These are phyloP conservation scores for Voacanga thouarsii DNA, from an alignment of 257 asterid genomes.

Conservation along the genomic window DNA sequence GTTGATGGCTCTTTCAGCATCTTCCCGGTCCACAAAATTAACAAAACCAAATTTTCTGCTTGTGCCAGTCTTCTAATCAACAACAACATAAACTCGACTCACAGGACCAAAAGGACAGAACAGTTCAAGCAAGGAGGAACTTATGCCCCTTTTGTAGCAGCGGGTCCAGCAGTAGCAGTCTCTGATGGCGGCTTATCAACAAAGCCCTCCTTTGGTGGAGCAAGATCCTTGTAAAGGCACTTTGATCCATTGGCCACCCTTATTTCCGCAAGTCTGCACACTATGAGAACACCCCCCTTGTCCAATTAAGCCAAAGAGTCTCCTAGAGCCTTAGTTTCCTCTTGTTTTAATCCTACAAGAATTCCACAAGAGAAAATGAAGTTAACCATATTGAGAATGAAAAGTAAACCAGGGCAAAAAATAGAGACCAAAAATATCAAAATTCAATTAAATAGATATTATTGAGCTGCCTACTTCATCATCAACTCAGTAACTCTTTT, in stretches of 20 bases:
- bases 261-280: constrained; percentile 81
- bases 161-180: constrained; percentile 17
- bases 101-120: constrained; percentile 84
- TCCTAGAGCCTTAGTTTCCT: constrained; percentile 53
- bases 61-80: constrained; percentile 71
- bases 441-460: neutral
- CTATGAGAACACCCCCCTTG: constrained; percentile 84
- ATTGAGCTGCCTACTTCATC: neutral
- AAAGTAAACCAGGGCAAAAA: neutral
- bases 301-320: constrained; percentile 52
- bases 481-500: neutral
- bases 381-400: neutral
- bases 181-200: constrained; percentile 69
- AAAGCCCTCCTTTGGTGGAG: constrained; percentile 40
- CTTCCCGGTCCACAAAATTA: constrained; percentile 77
- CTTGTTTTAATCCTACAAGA: constrained; percentile 62
- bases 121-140: constrained; percentile 85
- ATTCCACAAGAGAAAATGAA: neutral
- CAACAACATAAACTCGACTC: constrained; percentile 76
- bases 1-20: constrained; percentile 89
- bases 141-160: constrained; percentile 52
- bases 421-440: neutral
- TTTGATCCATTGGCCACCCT: constrained; percentile 97
- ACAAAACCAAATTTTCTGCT: constrained; percentile 94
- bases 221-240: constrained; percentile 93